These are phyloP conservation scores for Claviceps fusiformis DNA, from an alignment of 2,329 filamentous ascomycete genomes.

Conservation along the genomic window DNA sequence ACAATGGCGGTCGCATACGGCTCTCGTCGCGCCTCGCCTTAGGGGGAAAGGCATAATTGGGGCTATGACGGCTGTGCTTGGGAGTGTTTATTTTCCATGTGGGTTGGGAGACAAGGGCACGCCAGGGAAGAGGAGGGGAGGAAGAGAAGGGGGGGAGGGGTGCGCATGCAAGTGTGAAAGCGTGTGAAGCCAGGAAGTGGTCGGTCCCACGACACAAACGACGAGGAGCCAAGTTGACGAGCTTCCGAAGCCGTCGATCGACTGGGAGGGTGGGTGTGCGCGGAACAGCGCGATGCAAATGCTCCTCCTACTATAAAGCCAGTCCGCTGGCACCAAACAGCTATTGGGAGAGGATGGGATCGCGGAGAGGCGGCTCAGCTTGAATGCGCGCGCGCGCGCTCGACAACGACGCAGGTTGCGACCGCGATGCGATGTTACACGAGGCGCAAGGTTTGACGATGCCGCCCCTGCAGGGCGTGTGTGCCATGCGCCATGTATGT, in stretches of 20 bases:
- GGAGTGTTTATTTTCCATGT: slow-evolving; percentile 4
- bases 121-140: not conserved
- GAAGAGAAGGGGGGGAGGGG: not conserved
- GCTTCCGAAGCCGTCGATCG: not conserved
- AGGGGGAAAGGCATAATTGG: slow-evolving; percentile 5
- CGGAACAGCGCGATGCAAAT: not conserved
- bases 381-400: not conserved
- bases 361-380: not conserved
- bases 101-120: slow-evolving; percentile 9
- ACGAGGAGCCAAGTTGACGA: not conserved
- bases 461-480: not conserved
- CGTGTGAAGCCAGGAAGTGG: not conserved
- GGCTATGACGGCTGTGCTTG: slow-evolving; percentile 7
- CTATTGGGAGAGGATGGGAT: not conserved
- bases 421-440: slow-evolving; percentile 7
- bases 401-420: slow-evolving; percentile 3
- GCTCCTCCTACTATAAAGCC: not conserved
- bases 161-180: slow-evolving; percentile 1
- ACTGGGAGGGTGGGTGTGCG: not conserved
- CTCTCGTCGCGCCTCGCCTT: slow-evolving; percentile 19
- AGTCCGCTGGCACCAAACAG: not conserved
- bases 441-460: slow-evolving; percentile 5
- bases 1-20: slow-evolving; percentile 16
- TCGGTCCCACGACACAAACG: not conserved
- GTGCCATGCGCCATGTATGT: not conserved